These are phyloP conservation scores for Sclerotinia spermophila DNA, from an alignment of 2,329 filamentous ascomycete species.

Conservation along the genomic window DNA sequence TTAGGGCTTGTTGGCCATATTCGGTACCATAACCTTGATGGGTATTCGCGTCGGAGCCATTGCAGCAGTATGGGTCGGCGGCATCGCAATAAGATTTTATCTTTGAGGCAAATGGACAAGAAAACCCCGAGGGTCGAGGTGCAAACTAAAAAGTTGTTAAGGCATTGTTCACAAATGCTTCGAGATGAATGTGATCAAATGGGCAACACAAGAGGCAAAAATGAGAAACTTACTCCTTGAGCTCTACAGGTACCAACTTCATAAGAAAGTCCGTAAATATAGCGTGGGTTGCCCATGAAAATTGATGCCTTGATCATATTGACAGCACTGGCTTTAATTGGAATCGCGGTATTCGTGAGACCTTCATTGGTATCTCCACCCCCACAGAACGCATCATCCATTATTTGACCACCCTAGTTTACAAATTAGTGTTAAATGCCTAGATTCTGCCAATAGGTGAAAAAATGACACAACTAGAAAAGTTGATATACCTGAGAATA, in stretches of 20 bases:
- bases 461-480: not conserved
- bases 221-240: constrained; percentile 51
- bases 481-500: constrained; percentile 52
- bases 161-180: not conserved
- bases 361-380: constrained; percentile 49
- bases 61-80: constrained; percentile 60
- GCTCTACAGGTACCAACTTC: constrained; percentile 58
- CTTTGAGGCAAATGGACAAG: constrained; percentile 50
- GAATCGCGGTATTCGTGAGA: constrained; percentile 44
- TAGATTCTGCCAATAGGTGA: not conserved
- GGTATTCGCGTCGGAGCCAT: constrained; percentile 49
- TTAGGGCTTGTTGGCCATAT: constrained; percentile 54
- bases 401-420: constrained; percentile 55
- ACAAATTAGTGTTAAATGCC: constrained; percentile 11
- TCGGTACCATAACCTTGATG: constrained; percentile 56
- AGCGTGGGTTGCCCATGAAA: constrained; percentile 62
- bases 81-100: constrained; percentile 60
- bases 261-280: constrained; percentile 52
- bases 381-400: constrained; percentile 59
- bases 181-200: not conserved
- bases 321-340: constrained; percentile 46
- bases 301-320: constrained; percentile 59
- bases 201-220: not conserved
- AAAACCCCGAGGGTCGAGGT: constrained; percentile 51
- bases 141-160: constrained; percentile 46